Evolutionary conservation across 1,284 basidiomycete genomes (phyloP), one percentile per base, ranked within the genome.

Genomic region (Fomitiporia mediterranea): DNA sequence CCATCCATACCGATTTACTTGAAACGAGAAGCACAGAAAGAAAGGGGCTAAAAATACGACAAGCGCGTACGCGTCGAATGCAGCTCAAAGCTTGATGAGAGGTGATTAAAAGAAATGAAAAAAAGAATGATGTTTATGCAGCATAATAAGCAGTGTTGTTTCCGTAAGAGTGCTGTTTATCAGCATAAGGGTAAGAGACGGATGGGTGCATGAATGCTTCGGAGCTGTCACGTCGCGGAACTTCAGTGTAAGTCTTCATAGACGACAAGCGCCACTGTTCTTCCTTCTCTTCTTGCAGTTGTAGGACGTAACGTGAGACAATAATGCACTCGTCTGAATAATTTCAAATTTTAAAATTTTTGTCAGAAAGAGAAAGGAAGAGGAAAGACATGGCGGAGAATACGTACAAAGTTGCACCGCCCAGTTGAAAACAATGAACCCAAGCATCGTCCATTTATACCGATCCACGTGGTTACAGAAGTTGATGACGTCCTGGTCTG

Each of bases 241-340:
- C 55, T 9, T 56, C 42, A 8, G 34, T 42, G 37, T 60, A 60
- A 8, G 49, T 56, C 47, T 49, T 56, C 44, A 56, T 42, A 7
- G 54, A 46, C 21, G 48, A 51, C n/a, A 56, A 34, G 17, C 51
- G 49, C 52, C 53, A 60, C 17, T 49, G 39, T 27, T 56, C 58
- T 21, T 56, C 54, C 23, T 43, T 50, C 50, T 60, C 58, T 35
- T 60, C 54, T 23, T 56, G 52, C 4, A 60, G 49, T 44, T 60
- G 58, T 13, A 48, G 42, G 13, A 57, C 55, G 30, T 60, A 60
- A 6, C 55, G 54, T 3, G 43, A 35, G n/a, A 60, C 58, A 34
- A 60, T 56, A 35, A 60, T 53, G 51, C 58, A 60, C 9, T 37
- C 37, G 23, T 60, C 58, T 59, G 32, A 2, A 47, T n/a, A n/a